Conservation (phyloP, 2,329 filamentous ascomycete species). For the Pseudogymnoascus verrucosus region DNA sequence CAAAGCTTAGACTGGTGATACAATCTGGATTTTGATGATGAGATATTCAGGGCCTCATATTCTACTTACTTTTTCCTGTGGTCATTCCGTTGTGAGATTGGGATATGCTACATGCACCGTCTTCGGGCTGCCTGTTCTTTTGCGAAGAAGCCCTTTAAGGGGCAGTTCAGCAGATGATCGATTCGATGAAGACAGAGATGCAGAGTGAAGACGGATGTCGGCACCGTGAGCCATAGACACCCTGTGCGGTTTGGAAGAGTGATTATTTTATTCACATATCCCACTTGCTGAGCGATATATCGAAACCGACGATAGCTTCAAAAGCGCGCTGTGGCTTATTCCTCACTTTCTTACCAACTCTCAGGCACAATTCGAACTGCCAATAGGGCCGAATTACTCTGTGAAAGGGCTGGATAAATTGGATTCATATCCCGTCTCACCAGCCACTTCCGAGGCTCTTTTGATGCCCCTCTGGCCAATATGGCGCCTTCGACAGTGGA, state of each 20-base stretch:
- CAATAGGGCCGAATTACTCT: not conserved
- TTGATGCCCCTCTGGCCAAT: not conserved
- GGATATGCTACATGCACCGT: conserved; percentile 38
- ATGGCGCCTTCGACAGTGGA: not conserved
- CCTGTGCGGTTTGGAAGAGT: not conserved
- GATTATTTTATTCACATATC: not conserved
- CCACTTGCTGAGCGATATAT: not conserved
- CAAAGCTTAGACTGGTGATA: conserved; percentile 50
- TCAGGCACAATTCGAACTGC: not conserved
- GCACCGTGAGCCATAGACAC: not conserved
- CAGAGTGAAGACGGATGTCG: not conserved
- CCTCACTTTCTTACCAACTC: not conserved
- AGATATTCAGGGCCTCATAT: conserved; percentile 66
- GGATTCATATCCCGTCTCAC: not conserved
- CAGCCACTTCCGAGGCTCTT: not conserved
- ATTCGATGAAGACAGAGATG: not conserved
- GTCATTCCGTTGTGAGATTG: conserved; percentile 84
- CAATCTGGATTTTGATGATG: conserved; percentile 43
- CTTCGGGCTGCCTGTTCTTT: not conserved
- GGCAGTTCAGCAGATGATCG: not conserved
- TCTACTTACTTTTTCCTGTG: conserved; percentile 81
- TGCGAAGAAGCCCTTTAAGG: not conserved
- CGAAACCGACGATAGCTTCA: not conserved
- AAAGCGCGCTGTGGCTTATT: not conserved
- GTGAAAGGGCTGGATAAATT: not conserved